Evolutionary conservation across 1,284 basidiomycete genomes (phyloP).

Genomic region (Takashimella tepidaria): DNA sequence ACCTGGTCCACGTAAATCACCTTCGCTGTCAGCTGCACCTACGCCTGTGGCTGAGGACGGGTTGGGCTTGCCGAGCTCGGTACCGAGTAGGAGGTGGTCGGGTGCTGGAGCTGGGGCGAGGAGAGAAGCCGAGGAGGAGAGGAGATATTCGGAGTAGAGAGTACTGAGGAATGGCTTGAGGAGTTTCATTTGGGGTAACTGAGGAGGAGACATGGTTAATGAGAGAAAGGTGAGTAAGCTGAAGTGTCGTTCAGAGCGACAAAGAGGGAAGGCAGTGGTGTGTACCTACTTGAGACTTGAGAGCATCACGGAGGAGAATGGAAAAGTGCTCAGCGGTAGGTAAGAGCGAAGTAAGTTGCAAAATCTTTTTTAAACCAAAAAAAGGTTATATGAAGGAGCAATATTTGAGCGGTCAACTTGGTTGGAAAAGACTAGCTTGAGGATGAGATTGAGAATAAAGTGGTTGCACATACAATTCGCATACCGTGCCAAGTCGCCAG

Average conservation of each 20-base stretch:
- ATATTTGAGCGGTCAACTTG: not conserved
- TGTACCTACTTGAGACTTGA: conserved; percentile 67
- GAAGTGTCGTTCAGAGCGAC: not conserved
- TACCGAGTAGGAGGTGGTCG: conserved; percentile 25
- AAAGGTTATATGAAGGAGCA: no score
- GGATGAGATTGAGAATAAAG: no score
- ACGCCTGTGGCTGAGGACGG: conserved; percentile 7
- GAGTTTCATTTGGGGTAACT: conserved; percentile 85
- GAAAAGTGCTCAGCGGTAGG: conserved; percentile 95
- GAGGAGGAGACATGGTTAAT: conserved; percentile 26
- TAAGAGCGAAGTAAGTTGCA: conserved; percentile 92
- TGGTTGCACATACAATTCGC: conserved; percentile 83
- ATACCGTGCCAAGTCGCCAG: conserved; percentile 92
- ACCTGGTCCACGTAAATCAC: conserved; percentile 52
- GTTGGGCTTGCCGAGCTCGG: conserved; percentile 18
- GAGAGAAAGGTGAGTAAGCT: not conserved
- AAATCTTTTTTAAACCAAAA: conserved; percentile 57
- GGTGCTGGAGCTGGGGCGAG: conserved; percentile 43
- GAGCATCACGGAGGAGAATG: conserved; percentile 75
- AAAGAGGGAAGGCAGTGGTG: not conserved
- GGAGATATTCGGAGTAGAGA: conserved; percentile 89
- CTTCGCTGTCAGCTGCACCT: conserved; percentile 52
- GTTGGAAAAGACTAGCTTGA: no score
- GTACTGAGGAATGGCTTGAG: conserved; percentile 87
- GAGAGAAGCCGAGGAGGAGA: conserved; percentile 52